phyloP scores from a whole-genome alignment of 2,329 filamentous ascomycete species.

The Aurifilum marmelostoma region DNA sequence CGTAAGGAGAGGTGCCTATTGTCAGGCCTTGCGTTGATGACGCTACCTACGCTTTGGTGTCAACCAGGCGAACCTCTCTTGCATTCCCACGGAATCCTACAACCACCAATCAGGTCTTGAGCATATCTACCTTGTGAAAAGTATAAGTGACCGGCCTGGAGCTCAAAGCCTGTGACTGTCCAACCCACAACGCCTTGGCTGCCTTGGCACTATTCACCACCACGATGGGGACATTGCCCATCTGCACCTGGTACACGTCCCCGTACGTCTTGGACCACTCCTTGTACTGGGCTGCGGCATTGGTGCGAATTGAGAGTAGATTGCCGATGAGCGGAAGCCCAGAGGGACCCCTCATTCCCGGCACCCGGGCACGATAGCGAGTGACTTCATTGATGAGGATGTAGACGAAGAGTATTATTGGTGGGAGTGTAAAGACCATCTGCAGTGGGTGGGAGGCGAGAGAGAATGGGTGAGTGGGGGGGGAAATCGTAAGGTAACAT shows the following conservation, averaged over 20 bases:
- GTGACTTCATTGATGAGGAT: constrained; percentile 54
- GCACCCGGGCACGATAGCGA: constrained; percentile 48
- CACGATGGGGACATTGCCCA: constrained; percentile 58
- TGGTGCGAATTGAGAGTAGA: constrained; percentile 55
- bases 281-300: constrained; percentile 58
- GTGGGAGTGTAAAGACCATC: neutral
- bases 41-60: constrained; percentile 15
- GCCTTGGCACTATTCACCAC: constrained; percentile 70
- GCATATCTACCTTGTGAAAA: constrained; percentile 54
- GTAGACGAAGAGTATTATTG: constrained; percentile 44
- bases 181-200: constrained; percentile 67
- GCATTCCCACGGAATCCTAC: no score
- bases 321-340: constrained; percentile 60
- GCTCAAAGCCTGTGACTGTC: constrained; percentile 66
- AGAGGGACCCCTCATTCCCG: constrained; percentile 50
- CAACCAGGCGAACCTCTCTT: neutral
- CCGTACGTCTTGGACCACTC: constrained; percentile 38
- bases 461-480: neutral
- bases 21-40: constrained; percentile 44
- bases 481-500: constrained; percentile 9
- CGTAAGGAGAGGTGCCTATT: constrained; percentile 71
- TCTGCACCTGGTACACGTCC: constrained; percentile 40
- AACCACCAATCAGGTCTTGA: no score
- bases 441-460: constrained; percentile 10
- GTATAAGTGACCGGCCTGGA: constrained; percentile 68